A percentile compares a stretch with the other conserved stretches of the same genome.
Evolutionary conservation across 148 eudicot genomes (phyloP).

Genomic region (Fagopyrum esculentum): DNA sequence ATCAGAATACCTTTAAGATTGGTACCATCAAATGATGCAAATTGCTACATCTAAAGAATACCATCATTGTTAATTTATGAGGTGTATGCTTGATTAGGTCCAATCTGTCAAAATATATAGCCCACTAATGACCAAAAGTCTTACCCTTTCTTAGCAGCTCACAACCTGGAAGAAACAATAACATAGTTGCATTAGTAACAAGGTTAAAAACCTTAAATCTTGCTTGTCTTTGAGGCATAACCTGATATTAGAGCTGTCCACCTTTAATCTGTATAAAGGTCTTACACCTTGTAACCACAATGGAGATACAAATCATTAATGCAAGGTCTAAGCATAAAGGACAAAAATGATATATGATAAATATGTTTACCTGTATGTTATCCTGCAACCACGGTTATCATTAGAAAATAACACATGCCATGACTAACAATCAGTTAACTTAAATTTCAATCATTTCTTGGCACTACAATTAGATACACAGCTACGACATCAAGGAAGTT

Average conservation of each 20-base stretch:
- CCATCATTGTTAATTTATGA: neutral
- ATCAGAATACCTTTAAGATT: neutral
- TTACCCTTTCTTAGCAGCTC: neutral
- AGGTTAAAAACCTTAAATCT: neutral
- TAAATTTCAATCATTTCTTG: constrained; percentile 1
- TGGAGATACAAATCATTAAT: too few relatives aligned
- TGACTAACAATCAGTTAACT: neutral
- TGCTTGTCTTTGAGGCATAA: neutral
- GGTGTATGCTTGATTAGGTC: neutral
- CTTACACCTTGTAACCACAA: too few relatives aligned
- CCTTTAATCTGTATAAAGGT: too few relatives aligned
- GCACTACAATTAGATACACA: constrained; percentile 8
- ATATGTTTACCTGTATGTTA: neutral
- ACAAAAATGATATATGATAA: neutral
- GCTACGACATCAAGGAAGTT: constrained; percentile 7
- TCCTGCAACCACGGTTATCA: neutral
- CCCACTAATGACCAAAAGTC: neutral
- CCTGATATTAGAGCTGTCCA: too few relatives aligned
- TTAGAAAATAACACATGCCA: neutral
- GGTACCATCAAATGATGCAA: neutral
- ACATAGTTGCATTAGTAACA: neutral
- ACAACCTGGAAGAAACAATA: neutral
- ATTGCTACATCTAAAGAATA: neutral
- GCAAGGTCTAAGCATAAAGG: neutral
- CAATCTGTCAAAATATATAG: neutral